Conservation (phyloP, 1,284 basidiomycete species). For the Ceratobasidium sp. region DNA sequence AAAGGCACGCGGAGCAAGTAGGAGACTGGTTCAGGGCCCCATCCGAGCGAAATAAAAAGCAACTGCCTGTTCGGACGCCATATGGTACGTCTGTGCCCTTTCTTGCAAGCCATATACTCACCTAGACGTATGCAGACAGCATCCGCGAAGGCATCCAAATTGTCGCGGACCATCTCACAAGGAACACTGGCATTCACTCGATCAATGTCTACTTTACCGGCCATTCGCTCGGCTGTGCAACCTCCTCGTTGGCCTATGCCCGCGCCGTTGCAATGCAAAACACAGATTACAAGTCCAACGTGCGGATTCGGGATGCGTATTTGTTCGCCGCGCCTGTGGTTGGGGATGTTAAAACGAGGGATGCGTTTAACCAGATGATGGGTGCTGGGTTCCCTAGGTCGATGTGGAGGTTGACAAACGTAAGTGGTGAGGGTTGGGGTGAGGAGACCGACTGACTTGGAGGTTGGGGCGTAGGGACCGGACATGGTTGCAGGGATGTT, state of each 20-base stretch:
- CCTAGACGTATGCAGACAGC: conserved; percentile 30
- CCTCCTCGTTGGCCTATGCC: conserved; percentile 52
- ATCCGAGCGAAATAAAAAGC: background rate
- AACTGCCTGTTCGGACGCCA: conserved; percentile 48
- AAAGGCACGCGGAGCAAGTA: conserved; percentile 12
- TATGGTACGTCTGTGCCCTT: conserved; percentile 43
- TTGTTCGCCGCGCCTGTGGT: conserved; percentile 52
- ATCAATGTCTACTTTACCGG: conserved; percentile 53
- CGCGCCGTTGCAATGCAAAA: conserved; percentile 50
- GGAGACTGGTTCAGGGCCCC: conserved; percentile 2
- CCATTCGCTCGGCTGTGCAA: conserved; percentile 53
- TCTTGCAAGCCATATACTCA: background rate
- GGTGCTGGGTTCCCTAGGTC: conserved; percentile 49
- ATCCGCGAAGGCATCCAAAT: conserved; percentile 45
- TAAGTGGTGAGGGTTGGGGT: conserved; percentile 28
- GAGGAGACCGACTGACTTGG: background rate
- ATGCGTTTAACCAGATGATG: conserved; percentile 49
- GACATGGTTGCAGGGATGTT: conserved; percentile 51
- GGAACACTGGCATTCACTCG: conserved; percentile 25
- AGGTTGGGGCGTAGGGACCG: conserved; percentile 46
- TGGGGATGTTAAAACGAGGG: conserved; percentile 36
- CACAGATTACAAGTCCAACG: conserved; percentile 50
- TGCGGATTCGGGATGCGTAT: conserved; percentile 53
- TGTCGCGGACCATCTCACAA: conserved; percentile 44
- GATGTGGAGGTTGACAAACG: conserved; percentile 53